Conservation (phyloP, 257 asterid species). For the Buddleja alternifolia region DNA sequence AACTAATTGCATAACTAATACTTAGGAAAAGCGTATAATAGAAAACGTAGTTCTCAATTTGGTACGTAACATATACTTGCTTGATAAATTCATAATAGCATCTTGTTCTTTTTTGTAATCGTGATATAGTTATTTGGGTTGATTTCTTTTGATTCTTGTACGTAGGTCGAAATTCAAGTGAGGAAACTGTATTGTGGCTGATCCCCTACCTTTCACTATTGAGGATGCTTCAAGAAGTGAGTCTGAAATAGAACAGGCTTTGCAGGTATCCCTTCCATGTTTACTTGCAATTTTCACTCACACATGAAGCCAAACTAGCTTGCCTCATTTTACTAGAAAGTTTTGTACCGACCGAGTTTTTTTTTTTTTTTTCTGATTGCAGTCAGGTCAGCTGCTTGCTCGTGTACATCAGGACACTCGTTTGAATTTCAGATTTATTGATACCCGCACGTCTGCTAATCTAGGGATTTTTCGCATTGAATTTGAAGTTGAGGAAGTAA, state of each 20-base stretch:
- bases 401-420: constrained; percentile 96
- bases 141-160: constrained; percentile 13
- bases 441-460: constrained; percentile 86
- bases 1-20: no score
- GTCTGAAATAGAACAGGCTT: constrained; percentile 64
- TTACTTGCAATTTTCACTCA: no score
- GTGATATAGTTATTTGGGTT: background rate
- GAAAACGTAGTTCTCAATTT: no score
- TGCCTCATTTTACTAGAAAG: background rate
- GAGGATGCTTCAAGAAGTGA: constrained; percentile 92
- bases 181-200: constrained; percentile 66
- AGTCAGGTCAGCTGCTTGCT: constrained; percentile 82
- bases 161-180: constrained; percentile 92
- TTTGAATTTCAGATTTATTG: constrained; percentile 77
- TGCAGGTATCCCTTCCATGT: constrained; percentile 46
- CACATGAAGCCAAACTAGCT: background rate
- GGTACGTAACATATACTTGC: background rate
- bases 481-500: constrained; percentile 74
- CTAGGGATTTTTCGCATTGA: constrained; percentile 82
- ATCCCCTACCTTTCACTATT: constrained; percentile 62
- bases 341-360: background rate
- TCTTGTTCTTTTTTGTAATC: background rate
- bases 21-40: no score
- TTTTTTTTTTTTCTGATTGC: constrained; percentile 40
- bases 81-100: background rate